These are phyloP conservation scores for Collariella sp. DNA, from an alignment of 495 filamentous ascomycete species.

Conservation along the genomic window DNA sequence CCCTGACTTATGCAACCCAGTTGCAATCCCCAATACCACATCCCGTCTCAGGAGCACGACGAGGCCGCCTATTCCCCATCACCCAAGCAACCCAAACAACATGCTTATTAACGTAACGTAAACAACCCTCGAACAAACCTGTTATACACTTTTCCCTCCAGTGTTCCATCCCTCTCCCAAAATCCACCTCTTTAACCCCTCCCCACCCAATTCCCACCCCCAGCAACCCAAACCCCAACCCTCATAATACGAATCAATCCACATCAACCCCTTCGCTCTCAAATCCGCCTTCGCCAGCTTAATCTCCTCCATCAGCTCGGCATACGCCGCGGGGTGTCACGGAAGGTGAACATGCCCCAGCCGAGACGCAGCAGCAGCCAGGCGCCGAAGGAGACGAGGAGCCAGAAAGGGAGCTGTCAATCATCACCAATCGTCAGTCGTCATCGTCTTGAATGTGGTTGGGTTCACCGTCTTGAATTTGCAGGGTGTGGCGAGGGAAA, in stretches of 20 bases:
- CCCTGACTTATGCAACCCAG: too few species aligned
- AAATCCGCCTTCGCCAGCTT: conserved; percentile 59
- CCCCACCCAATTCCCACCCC: neutral
- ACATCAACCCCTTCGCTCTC: conserved; percentile 63
- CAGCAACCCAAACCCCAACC: neutral
- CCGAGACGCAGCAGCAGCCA: conserved; percentile 90
- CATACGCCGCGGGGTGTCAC: conserved; percentile 90
- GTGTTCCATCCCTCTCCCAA: too few species aligned
- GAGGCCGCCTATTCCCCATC: too few species aligned
- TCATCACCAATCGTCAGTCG: neutral
- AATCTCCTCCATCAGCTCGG: conserved; percentile 79
- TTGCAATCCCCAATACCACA: too few species aligned
- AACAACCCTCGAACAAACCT: too few species aligned
- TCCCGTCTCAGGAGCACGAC: too few species aligned
- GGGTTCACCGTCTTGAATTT: neutral
- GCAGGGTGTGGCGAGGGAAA: too few species aligned
- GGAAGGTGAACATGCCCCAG: conserved; percentile 87
- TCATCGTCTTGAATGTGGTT: too few species aligned
- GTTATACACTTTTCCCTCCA: too few species aligned
- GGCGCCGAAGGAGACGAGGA: conserved; percentile 81
- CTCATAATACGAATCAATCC: conserved; percentile 35
- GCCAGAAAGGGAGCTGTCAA: conserved; percentile 80
- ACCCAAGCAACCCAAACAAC: too few species aligned
- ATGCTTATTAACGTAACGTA: too few species aligned
- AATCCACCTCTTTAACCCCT: neutral